Evolutionary conservation across 768 basidiomycete species (phyloP), one percentile per base, ranked within the genome.

Genomic region (Russula foetens): DNA sequence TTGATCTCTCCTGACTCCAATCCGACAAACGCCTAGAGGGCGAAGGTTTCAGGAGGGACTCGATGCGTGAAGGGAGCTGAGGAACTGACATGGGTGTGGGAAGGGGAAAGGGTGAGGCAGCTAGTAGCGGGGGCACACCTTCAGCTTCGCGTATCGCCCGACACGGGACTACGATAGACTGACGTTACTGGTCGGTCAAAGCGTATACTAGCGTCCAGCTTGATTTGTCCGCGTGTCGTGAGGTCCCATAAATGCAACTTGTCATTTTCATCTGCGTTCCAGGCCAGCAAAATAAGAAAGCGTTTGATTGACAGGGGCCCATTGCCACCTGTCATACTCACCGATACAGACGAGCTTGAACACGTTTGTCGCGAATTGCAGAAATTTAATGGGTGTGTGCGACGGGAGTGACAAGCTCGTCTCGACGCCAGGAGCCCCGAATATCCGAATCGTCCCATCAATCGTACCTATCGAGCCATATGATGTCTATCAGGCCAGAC

Each of bases 401-500:
- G 73, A 67, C 12, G 74, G 70, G 48, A 82, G 75, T 11, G 79
- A 79, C 12, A 85, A 67, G 17, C 67, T 68, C 33, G 87, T 68
- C 55, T 84, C 77, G 14, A 92, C 87, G 4, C 85, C 82, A 3
- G 85, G 79, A 6, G 81, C 77, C 2, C 92, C 93, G 63, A 84
- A 81, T 26, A 93, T 64, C 58, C 84, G 76, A 35, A 94, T 77
- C 1, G 69, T 58, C 0, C 92, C 91, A n/a, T 71, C 68, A 5
- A 78, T 70, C 0, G 89, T 90, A 2, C 88, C 91, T 86, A 53
- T 24, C 8, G 19, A 39, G 41, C 28, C 49, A 54, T 50, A 46
- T 54, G 48, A 44, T 9, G 4, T 56, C 21, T n/a, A 50, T 26
- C 23, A 8, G 11, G 17, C 19, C 43, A 35, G 2, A 21, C 29